phyloP scores from a whole-genome alignment of 78 protist genomes.

The Dictyostelium firmibasis region DNA sequence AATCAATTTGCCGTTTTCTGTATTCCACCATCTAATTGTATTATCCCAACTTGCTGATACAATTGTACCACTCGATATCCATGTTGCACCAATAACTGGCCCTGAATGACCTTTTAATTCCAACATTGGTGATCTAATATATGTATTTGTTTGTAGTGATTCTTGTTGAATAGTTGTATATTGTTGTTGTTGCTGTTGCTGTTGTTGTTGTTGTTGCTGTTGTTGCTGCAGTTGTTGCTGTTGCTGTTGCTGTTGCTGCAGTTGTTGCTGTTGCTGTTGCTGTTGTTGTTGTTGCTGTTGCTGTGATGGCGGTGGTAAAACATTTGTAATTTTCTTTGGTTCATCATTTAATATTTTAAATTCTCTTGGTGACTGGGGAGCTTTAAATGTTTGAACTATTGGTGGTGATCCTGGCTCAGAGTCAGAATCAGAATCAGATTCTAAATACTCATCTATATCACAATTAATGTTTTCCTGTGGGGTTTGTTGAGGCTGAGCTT shows the following conservation, averaged over 20 bases:
- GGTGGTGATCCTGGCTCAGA: neutral
- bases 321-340: neutral
- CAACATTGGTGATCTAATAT: constrained; percentile 30
- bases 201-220: neutral
- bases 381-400: neutral
- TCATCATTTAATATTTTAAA: neutral
- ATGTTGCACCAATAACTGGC: constrained; percentile 42
- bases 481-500: neutral
- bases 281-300: neutral
- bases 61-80: constrained; percentile 1
- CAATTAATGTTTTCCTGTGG: neutral
- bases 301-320: neutral
- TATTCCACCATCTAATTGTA: constrained; percentile 51
- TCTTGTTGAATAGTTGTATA: neutral
- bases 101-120: constrained; percentile 61
- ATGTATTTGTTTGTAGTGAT: neutral
- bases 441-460: neutral
- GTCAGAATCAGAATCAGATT: neutral
- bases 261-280: neutral
- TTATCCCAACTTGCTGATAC: constrained; percentile 70
- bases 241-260: neutral
- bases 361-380: neutral
- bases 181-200: neutral
- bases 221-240: neutral
- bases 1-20: constrained; percentile 34